Conservation (phyloP, 345 rosid species). For the Ceriops tagal region DNA sequence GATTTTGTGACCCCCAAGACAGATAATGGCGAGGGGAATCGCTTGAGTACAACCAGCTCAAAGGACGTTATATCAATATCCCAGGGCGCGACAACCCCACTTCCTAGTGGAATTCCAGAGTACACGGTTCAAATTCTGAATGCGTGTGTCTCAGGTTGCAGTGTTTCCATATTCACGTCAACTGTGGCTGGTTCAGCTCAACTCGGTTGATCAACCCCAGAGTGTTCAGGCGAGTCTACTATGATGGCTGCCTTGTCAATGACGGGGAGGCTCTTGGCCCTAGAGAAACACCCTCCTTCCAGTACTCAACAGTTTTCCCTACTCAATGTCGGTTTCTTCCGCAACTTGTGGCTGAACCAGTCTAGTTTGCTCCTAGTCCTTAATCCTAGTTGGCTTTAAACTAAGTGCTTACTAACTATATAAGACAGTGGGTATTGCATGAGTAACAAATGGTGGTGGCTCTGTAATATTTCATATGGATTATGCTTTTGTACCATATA, state of each 20-base stretch:
- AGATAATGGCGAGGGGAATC: slow-evolving; percentile 32
- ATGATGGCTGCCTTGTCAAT: slow-evolving; percentile 36
- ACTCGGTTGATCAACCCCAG: slow-evolving; percentile 52
- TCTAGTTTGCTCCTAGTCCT: neutral
- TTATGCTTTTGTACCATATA: too few species aligned
- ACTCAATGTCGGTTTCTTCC: slow-evolving; percentile 57
- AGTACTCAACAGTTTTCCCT: slow-evolving; percentile 60
- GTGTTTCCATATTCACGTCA: slow-evolving; percentile 60
- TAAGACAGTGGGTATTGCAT: neutral
- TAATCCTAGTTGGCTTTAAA: neutral
- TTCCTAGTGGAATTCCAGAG: slow-evolving; percentile 63
- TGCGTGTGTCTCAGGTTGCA: slow-evolving; percentile 46
- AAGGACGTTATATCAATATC: slow-evolving; percentile 55
- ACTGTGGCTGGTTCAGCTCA: slow-evolving; percentile 72
- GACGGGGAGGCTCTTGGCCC: slow-evolving; percentile 44
- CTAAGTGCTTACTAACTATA: too few species aligned
- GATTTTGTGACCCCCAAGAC: neutral
- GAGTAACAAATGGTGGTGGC: neutral
- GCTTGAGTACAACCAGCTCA: slow-evolving; percentile 52
- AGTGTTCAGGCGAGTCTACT: slow-evolving; percentile 47
- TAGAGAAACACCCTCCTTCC: slow-evolving; percentile 58
- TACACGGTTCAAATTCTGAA: slow-evolving; percentile 56
- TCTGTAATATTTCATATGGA: too few species aligned
- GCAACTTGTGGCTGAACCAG: slow-evolving; percentile 43
- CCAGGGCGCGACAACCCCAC: slow-evolving; percentile 55